Evolutionary conservation across 148 eudicot genomes (phyloP).

Genomic region (Heliosperma pusillum): DNA sequence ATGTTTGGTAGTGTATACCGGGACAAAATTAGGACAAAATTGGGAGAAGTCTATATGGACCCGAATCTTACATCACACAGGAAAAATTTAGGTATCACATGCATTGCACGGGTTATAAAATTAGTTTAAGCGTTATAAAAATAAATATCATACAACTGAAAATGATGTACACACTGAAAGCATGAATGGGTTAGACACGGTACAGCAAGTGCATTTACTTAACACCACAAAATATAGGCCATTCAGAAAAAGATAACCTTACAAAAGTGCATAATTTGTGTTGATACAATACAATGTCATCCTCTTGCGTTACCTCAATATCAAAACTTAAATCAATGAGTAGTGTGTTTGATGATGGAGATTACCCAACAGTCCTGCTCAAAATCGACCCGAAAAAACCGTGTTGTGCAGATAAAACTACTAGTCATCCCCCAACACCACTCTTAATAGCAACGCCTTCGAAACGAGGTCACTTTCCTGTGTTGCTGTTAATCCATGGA

Average conservation of each 20-base stretch:
- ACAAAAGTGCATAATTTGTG: not conserved
- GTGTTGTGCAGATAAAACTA: not conserved
- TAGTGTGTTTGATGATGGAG: constrained; percentile 42
- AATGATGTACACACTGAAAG: too few relatives aligned
- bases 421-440: constrained; percentile 44
- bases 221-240: not conserved
- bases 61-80: too few relatives aligned
- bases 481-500: constrained; percentile 64
- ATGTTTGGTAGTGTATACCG: too few relatives aligned
- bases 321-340: not conserved
- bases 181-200: not conserved
- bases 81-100: too few relatives aligned
- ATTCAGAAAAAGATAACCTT: not conserved
- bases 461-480: constrained; percentile 42
- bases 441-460: constrained; percentile 48
- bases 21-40: too few relatives aligned
- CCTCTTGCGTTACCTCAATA: not conserved
- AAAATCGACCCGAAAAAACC: constrained; percentile 26
- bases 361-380: constrained; percentile 29
- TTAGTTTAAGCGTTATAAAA: too few relatives aligned
- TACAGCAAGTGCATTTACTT: not conserved
- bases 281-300: not conserved
- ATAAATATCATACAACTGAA: too few relatives aligned
- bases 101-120: too few relatives aligned
- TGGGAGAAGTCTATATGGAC: too few relatives aligned